Percentiles rank a stretch among this genome's conserved stretches.
Evolutionary conservation across 225 moss, liverwort and hornwort genomes (phyloP).

Genomic region (Takakia lepidozioides): DNA sequence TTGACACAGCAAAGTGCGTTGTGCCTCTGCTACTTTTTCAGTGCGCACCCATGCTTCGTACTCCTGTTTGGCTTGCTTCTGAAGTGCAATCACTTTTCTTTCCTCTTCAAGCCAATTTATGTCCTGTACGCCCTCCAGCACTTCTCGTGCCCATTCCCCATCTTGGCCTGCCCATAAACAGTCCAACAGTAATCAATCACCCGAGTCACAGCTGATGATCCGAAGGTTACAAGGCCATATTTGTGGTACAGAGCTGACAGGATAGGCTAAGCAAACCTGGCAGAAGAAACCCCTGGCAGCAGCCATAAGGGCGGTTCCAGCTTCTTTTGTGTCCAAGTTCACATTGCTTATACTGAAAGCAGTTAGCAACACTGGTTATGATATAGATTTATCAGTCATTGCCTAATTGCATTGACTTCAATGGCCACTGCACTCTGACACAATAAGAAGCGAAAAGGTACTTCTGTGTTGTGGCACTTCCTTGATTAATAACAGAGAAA

Average conservation of each 20-base stretch:
- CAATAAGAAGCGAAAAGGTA: too few relatives aligned
- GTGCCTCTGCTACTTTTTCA: background rate
- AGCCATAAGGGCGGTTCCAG: background rate
- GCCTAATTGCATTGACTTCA: too few relatives aligned
- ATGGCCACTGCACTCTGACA: too few relatives aligned
- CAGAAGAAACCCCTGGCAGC: background rate
- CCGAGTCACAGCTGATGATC: background rate
- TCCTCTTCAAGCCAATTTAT: slow-evolving; percentile 2
- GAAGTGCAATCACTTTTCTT: background rate
- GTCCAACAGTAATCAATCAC: background rate
- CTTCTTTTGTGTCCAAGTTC: too few relatives aligned
- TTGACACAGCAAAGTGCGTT: background rate
- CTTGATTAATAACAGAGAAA: too few relatives aligned
- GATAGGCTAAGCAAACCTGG: background rate
- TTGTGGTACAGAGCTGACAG: background rate
- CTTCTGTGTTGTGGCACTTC: too few relatives aligned
- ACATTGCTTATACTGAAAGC: too few relatives aligned
- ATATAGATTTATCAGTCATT: too few relatives aligned
- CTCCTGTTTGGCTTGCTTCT: background rate
- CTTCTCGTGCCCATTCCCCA: background rate
- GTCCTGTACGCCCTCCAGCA: background rate
- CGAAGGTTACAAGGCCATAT: background rate
- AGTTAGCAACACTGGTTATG: too few relatives aligned
- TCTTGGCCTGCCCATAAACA: background rate
- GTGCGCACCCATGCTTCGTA: background rate